Evolutionary conservation across 345 rosid genomes (phyloP), one percentile per base, ranked within the genome.

Genomic region (Ricinus communis): DNA sequence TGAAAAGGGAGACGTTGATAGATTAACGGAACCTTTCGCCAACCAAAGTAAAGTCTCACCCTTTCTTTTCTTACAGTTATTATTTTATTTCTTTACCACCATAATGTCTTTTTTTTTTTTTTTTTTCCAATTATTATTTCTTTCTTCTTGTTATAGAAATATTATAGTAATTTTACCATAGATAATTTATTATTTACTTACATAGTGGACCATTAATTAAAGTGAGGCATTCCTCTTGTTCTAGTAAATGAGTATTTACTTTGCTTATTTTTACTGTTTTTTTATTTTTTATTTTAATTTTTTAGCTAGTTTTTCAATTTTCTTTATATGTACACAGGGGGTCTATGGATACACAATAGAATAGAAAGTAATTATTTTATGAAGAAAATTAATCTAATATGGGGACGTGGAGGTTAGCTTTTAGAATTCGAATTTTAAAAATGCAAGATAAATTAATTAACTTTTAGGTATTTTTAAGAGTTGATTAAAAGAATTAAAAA

Each of bases 1-100:
- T 59, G 47, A 72, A 41, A 68, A 70, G 69, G 74, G 82, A 67
- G 86, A 81, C 36, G 45, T 80, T 75, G 82, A 81, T 79, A 71
- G 81, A 76, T 74, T 75, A 73, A 78, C 66, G 71, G 65, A 76
- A 67, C 45, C 51, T 41, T 69, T 69, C 65, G 66, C 65, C 43
- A 10, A 68, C 70, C n/a, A n/a, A 72, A 10, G 70, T 66, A 72
- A 75, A 76, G 66, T 72, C 71, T 82, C 62, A 15, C 49, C n/a
- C 53, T 59, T 50, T 36, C 38, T 55, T 62, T 30, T 65, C n/a
- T 65, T 46, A 24, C 64, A n/a, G 5, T 69, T 33, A 56, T 82
- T 83, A 55, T 72, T 82, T 64, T 54, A 75, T 80, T 71, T 75
- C 77, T 77, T 73, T 66, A 69, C 43, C 50, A n/a, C 13, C 15